These are phyloP conservation scores for Protomyces pachydermus DNA, from an alignment of 1,139 yeast genomes.

Conservation along the genomic window DNA sequence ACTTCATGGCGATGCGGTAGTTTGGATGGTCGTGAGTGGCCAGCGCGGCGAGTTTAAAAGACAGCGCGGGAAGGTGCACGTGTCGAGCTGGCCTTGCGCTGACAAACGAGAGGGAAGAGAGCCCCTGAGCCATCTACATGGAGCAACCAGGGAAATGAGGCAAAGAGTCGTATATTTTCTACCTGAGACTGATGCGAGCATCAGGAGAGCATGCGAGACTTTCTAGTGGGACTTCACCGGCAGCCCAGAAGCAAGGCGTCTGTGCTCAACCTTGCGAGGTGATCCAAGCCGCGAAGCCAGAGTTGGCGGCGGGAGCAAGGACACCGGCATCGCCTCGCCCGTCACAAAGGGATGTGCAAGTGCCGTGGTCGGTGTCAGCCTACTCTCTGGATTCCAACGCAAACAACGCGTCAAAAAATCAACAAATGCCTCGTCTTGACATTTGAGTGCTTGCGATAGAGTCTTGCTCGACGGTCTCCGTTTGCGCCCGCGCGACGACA, in stretches of 20 bases:
- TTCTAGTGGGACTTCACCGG: background rate
- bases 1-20: background rate
- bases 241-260: background rate
- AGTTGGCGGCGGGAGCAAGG: background rate
- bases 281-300: background rate
- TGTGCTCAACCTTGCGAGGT: background rate
- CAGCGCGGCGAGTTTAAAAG: background rate
- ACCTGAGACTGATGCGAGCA: background rate
- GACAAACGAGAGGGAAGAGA: background rate
- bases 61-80: background rate
- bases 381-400: slow-evolving; percentile 53
- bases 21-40: background rate
- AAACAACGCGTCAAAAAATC: slow-evolving; percentile 42
- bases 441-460: slow-evolving; percentile 35
- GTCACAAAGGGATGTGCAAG: slow-evolving; percentile 45
- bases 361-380: slow-evolving; percentile 47
- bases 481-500: slow-evolving; percentile 39
- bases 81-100: background rate
- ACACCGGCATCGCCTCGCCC: slow-evolving; percentile 31
- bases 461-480: slow-evolving; percentile 39
- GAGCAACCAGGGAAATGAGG: no score
- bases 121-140: no score
- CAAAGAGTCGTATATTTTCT: background rate
- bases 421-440: slow-evolving; percentile 41
- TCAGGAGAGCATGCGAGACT: background rate